Percentiles rank a stretch among this genome's conserved stretches.
These are phyloP conservation scores for Hanseniaspora taiwanica DNA, from an alignment of 805 yeast genomes.

Conservation along the genomic window DNA sequence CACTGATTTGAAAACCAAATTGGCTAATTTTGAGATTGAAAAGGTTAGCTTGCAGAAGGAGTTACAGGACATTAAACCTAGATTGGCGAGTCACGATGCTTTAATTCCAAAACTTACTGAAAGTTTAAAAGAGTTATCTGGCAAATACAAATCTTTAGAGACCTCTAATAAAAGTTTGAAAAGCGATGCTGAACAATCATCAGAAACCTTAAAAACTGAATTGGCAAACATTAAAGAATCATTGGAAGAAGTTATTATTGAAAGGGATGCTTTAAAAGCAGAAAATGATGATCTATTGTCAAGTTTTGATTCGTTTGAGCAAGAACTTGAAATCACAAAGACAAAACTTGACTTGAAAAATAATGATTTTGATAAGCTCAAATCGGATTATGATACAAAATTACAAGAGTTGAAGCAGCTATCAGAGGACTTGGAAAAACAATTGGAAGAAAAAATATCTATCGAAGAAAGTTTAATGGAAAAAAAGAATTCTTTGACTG, in stretches of 20 bases:
- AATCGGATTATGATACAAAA: constrained; percentile 4
- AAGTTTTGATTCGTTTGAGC: constrained; percentile 1
- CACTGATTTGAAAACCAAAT: constrained; percentile 10
- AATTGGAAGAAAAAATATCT: constrained; percentile 4
- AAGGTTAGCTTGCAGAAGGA: constrained; percentile 15
- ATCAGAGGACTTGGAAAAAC: constrained; percentile 1
- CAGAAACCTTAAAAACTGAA: constrained; percentile 4
- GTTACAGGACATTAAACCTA: constrained; percentile 14
- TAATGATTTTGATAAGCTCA: neutral
- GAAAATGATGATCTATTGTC: constrained; percentile 3
- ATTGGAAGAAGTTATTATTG: constrained; percentile 1
- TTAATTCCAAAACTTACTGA: constrained; percentile 31
- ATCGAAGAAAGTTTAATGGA: constrained; percentile 8
- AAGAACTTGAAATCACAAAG: constrained; percentile 8
- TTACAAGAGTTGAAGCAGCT: neutral
- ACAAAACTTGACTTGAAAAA: constrained; percentile 8
- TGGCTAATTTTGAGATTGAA: constrained; percentile 13
- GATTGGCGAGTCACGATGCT: constrained; percentile 20
- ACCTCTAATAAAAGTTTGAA: constrained; percentile 14
- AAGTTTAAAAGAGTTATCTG: constrained; percentile 32
- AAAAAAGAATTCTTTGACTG: constrained; percentile 6
- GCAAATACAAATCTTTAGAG: constrained; percentile 18
- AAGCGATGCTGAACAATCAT: constrained; percentile 1
- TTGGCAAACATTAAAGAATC: constrained; percentile 4
- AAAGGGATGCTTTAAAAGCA: constrained; percentile 1